Base-by-base conservation (phyloP, 108 stramenopile genomes). In the Fistulifera solaris region DNA sequence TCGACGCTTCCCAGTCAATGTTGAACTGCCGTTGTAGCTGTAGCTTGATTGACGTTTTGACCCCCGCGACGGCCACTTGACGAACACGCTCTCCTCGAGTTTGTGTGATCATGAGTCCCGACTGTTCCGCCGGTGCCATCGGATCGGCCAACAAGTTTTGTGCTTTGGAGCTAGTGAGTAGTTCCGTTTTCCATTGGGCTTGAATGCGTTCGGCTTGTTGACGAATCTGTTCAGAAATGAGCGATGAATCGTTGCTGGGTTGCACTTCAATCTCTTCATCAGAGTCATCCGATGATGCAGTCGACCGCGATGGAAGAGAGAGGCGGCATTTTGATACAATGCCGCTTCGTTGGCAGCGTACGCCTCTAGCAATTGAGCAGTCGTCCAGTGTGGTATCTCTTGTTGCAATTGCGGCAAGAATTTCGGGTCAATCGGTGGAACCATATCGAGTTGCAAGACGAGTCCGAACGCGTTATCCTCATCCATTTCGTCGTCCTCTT, bases 381-480 rank as follows among this genome's bases (percentile, higher is more conserved):
- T 82, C 6, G 76, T 66, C 44, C 25, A 12, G 13, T 66, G 39
- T 12, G 48, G 21, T 1, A 67, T 38, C 43, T 79, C 65, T 51
- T 81, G 59, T 19, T 40, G 58, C n/a, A 84, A 61, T 41, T 80
- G 76, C 14, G 54, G 62, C 0, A 70, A 78, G 60, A 83, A 84
- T 54, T 80, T 82, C 24, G 73, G 55, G 59, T 90, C 83, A 15
- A 90, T 70, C 5, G 89, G 89, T 27, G 89, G 89, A 16, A 85
- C 46, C 22, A 73, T 69, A 61, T 90, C 82, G 41, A 80, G 53
- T 16, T 68, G 73, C 5, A 90, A 49, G 11, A 27, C 54, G 15
- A 79, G 54, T 48, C 61, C 66, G 47, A 21, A 40, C 11, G 51
- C 41, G n/a, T 56, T 57, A 6, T 66, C 55, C 1, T 79, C 80